These are phyloP conservation scores for Trifolium pratense DNA, from an alignment of 306 rosid genomes.

Conservation along the genomic window DNA sequence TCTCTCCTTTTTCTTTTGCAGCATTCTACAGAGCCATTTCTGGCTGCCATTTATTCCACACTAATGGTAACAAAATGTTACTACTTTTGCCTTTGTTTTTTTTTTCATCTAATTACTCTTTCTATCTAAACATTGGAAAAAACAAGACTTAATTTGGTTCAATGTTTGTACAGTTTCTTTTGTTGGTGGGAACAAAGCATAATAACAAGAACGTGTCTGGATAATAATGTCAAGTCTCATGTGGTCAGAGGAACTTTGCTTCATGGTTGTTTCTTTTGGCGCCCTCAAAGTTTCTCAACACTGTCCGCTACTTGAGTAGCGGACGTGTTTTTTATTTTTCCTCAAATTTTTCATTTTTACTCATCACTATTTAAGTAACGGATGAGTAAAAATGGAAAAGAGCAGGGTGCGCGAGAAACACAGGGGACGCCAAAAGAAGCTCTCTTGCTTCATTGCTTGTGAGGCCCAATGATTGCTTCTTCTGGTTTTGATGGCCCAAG, in stretches of 20 bases:
- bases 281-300: too few species aligned
- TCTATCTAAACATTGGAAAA: background rate
- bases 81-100: background rate
- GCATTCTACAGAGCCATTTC: background rate
- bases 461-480: constrained; percentile 58
- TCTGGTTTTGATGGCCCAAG: constrained; percentile 62
- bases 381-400: too few species aligned
- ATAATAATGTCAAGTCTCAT: constrained; percentile 45
- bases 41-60: background rate
- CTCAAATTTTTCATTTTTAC: too few species aligned
- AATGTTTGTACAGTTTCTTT: constrained; percentile 48
- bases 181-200: constrained; percentile 73
- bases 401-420: too few species aligned
- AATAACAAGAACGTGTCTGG: constrained; percentile 61
- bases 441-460: constrained; percentile 61
- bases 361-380: too few species aligned
- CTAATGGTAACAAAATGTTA: background rate
- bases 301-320: too few species aligned
- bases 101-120: background rate
- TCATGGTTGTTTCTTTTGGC: too few species aligned
- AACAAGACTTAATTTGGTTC: background rate
- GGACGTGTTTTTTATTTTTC: too few species aligned
- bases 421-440: too few species aligned
- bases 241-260: constrained; percentile 64
- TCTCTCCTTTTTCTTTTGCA: background rate